phyloP scores from a whole-genome alignment of 495 filamentous ascomycete species.

The Aspergillus egyptiacus region DNA sequence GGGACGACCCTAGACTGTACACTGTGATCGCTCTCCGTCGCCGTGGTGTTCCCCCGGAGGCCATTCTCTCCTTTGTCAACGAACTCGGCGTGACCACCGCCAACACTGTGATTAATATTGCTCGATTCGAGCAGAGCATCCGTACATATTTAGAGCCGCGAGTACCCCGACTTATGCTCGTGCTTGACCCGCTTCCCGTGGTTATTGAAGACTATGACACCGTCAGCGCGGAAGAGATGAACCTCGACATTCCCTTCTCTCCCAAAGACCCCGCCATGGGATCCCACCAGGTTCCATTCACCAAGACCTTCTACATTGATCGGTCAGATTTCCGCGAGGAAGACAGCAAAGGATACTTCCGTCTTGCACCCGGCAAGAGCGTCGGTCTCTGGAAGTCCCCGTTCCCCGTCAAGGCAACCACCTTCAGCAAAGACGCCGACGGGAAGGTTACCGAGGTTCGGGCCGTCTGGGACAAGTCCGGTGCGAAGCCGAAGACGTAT shows the following conservation, averaged over 20 bases:
- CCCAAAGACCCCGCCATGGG: conserved; percentile 20
- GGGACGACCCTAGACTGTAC: conserved; percentile 87
- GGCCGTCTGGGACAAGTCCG: conserved; percentile 12
- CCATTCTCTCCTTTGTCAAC: conserved; percentile 80
- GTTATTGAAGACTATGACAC: conserved; percentile 69
- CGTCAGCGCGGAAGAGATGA: conserved; percentile 55
- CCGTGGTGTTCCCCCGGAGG: conserved; percentile 78
- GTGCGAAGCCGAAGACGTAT: conserved; percentile 41
- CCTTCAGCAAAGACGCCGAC: conserved; percentile 54
- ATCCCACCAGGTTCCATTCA: conserved; percentile 46
- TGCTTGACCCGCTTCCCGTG: conserved; percentile 64
- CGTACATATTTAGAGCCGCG: conserved; percentile 76
- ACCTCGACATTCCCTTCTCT: conserved; percentile 57
- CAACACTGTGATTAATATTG: conserved; percentile 63
- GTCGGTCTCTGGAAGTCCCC: conserved; percentile 84
- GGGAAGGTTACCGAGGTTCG: conserved; percentile 42
- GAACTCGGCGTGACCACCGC: conserved; percentile 82
- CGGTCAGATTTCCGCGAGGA: conserved; percentile 85
- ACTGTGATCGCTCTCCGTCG: conserved; percentile 80
- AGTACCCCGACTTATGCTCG: conserved; percentile 78
- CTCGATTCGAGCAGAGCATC: conserved; percentile 71
- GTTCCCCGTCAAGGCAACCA: conserved; percentile 69
- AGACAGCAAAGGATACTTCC: conserved; percentile 84
- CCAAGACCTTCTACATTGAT: conserved; percentile 92
- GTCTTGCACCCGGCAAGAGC: conserved; percentile 81